phyloP scores from a whole-genome alignment of 208 protist genomes.

The Trypanosoma melophagium region DNA sequence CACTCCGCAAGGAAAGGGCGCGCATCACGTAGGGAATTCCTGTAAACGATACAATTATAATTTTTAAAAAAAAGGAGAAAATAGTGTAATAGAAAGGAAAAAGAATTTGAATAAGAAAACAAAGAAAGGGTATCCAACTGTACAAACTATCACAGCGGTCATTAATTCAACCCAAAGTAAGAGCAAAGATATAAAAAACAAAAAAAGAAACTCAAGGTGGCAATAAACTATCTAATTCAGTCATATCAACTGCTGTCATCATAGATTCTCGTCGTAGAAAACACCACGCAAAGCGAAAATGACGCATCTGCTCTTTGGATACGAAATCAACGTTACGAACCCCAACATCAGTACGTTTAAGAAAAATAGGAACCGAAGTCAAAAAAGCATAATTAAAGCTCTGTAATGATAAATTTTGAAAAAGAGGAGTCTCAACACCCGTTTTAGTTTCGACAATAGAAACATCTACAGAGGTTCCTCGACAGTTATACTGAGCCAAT shows the following conservation, averaged over 20 bases:
- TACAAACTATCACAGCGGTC: conserved; percentile 15
- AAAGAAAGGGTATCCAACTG: conserved; percentile 4
- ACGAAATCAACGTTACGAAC: conserved; percentile 82
- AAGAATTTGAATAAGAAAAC: conserved; percentile 1
- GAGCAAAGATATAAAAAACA: not conserved
- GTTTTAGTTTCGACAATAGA: conserved; percentile 52
- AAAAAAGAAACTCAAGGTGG: conserved; percentile 37
- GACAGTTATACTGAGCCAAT: conserved; percentile 54
- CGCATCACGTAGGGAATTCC: conserved; percentile 22
- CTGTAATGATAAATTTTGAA: conserved; percentile 65
- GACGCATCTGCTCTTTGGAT: conserved; percentile 72
- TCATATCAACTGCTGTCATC: conserved; percentile 81
- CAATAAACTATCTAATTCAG: conserved; percentile 75
- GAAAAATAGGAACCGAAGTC: conserved; percentile 70
- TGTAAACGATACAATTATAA: conserved; percentile 8
- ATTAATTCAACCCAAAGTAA: not conserved
- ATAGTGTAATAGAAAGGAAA: conserved; percentile 1
- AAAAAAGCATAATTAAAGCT: conserved; percentile 79
- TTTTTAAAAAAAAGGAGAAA: conserved; percentile 24
- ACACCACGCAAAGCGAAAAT: conserved; percentile 88
- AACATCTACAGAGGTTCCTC: conserved; percentile 57
- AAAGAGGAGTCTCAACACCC: conserved; percentile 44
- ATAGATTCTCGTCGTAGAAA: conserved; percentile 74
- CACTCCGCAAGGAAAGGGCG: conserved; percentile 17
- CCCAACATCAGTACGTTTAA: conserved; percentile 81